Conservation (phyloP, 2,329 filamentous ascomycete species). For the Ophiostoma piceae region DNA sequence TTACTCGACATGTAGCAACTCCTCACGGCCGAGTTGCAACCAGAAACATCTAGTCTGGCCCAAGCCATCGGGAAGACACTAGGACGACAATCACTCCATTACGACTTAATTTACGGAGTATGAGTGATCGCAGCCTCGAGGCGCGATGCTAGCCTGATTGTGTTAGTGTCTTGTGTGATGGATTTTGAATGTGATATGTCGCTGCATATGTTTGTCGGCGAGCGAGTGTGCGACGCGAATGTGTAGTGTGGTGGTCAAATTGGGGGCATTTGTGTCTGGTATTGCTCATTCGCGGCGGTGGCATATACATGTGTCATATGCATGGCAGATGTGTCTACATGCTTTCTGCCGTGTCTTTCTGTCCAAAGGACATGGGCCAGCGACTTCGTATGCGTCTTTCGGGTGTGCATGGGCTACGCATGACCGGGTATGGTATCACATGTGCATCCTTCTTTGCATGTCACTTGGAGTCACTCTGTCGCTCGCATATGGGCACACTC, state of each 20-base stretch:
- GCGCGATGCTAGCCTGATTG: conserved; percentile 4
- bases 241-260: neutral
- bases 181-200: neutral
- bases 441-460: neutral
- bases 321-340: no score
- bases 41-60: conserved; percentile 1
- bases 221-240: neutral
- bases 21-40: neutral
- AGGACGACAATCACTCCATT: neutral
- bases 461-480: neutral
- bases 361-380: neutral
- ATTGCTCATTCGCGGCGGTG: neutral
- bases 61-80: conserved; percentile 8
- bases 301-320: no score
- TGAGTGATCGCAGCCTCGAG: neutral
- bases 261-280: neutral
- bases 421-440: neutral
- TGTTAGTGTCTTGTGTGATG: neutral
- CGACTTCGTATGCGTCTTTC: neutral
- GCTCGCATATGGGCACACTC: neutral
- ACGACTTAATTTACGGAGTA: neutral
- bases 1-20: neutral
- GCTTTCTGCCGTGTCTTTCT: neutral
- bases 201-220: neutral
- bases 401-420: neutral